Conservation (phyloP, 768 basidiomycete genomes). For the Scleroderma bovista region DNA sequence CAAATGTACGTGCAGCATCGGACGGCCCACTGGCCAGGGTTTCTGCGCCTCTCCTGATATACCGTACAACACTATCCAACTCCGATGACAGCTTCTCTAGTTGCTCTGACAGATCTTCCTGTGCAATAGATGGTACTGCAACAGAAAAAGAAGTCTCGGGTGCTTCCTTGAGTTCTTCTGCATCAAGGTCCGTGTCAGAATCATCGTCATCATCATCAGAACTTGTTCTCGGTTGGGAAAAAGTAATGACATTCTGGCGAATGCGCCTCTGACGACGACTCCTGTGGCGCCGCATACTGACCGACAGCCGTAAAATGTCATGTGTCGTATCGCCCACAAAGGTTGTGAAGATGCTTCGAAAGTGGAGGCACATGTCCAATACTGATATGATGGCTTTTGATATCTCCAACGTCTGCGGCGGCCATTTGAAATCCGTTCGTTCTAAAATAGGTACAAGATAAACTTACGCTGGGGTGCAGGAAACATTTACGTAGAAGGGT, state of each 20-base stretch:
- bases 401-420: slow-evolving; percentile 52
- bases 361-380: slow-evolving; percentile 69
- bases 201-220: slow-evolving; percentile 33
- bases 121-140: slow-evolving; percentile 31
- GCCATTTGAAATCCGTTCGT: not conserved
- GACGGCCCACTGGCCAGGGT: slow-evolving; percentile 56
- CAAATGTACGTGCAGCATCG: slow-evolving; percentile 59
- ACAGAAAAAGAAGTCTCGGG: slow-evolving; percentile 38
- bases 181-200: slow-evolving; percentile 37
- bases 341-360: slow-evolving; percentile 56
- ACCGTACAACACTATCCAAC: slow-evolving; percentile 65
- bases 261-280: slow-evolving; percentile 54
- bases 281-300: slow-evolving; percentile 52
- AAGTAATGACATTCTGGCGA: slow-evolving; percentile 56
- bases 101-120: slow-evolving; percentile 43
- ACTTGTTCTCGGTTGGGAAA: slow-evolving; percentile 35
- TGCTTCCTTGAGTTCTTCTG: slow-evolving; percentile 8
- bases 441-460: not conserved
- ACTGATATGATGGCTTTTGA: slow-evolving; percentile 63
- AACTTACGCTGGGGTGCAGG: slow-evolving; percentile 51
- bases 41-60: slow-evolving; percentile 65
- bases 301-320: slow-evolving; percentile 46
- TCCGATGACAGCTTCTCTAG: slow-evolving; percentile 64
- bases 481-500: slow-evolving; percentile 59
- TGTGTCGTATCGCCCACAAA: slow-evolving; percentile 59